Base-by-base conservation (phyloP, 1,139 yeast genomes). In the Geotrichum restrictum region DNA sequence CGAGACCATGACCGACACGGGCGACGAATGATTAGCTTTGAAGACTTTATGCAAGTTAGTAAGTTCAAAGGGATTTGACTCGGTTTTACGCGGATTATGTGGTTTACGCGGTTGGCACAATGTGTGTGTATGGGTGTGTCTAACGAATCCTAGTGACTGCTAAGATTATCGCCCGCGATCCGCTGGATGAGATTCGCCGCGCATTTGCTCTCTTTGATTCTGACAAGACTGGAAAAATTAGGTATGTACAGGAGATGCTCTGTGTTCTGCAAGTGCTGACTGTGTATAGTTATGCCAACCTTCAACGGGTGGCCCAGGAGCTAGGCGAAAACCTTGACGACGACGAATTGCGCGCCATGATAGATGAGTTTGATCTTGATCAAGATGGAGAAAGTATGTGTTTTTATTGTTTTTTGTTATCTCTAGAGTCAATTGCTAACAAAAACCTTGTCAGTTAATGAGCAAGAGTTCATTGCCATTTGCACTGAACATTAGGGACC, bases 301-400 rank as follows among this genome's bases (percentile, higher is more conserved):
- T 94, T 55, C 81, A 95, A 69, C 78, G 94, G 56, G 96, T 93
- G 1, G 95, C 98, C 16, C 86, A 86, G 63, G 98, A 93, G 60
- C 73, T 94, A 57, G 97, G 97, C 1, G 98, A 94, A 68, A 87
- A 85, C 63, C 74, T 94, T 56, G 85, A 88, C 8, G 98, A 93
- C 60, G 96, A 89, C 56, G 98, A 94, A 64, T 75, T 94, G 53
- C 79, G 86, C 60, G 97, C 98, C 11, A 93, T 94, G 98, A 93
- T 94, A 60, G 97, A 91, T 59, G 98, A 93, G 69, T 94, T 94
- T 65, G 99, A 94, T 70, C 73, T 93, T 55, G 98, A 94, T 68
- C 96, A 88, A 58, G 98, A 94, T 67, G 98, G 98, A 47, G 96
- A 87, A 61, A 89, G 78, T 75, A 42, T 18, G 57, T 51, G 27